Evolutionary conservation across 2,329 filamentous ascomycete genomes (phyloP).

Genomic region (Ophiostoma sp.): DNA sequence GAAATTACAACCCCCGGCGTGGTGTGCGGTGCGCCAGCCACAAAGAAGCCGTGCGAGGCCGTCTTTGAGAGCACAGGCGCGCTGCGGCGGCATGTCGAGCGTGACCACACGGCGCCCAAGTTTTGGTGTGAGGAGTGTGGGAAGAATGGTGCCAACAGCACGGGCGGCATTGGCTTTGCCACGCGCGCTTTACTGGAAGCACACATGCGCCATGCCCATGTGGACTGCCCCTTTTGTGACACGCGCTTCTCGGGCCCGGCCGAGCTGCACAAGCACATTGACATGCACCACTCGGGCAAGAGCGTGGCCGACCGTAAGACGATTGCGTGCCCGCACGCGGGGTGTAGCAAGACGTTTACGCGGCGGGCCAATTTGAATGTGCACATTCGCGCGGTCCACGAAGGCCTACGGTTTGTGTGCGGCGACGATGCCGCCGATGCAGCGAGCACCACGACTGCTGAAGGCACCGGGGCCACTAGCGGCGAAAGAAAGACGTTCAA

Average conservation of each 20-base stretch:
- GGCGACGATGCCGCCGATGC: conserved; percentile 56
- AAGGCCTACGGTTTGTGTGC: conserved; percentile 77
- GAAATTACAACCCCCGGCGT: conserved; percentile 13
- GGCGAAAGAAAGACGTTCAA: conserved; percentile 25
- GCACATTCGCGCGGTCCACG: conserved; percentile 75
- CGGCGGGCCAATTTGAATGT: conserved; percentile 79
- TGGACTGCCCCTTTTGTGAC: conserved; percentile 74
- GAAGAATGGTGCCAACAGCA: conserved; percentile 24
- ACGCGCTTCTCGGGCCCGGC: conserved; percentile 65
- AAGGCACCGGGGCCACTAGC: not conserved
- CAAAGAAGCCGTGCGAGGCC: conserved; percentile 52
- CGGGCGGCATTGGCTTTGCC: conserved; percentile 57
- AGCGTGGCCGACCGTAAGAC: conserved; percentile 64
- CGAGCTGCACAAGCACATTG: conserved; percentile 74
- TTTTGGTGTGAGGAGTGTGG: conserved; percentile 78
- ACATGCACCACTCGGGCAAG: conserved; percentile 69
- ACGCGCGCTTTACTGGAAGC: conserved; percentile 69
- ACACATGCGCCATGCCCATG: conserved; percentile 72
- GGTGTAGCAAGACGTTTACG: conserved; percentile 76
- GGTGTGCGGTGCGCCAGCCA: conserved; percentile 30
- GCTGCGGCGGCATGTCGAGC: conserved; percentile 69
- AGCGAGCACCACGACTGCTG: not conserved
- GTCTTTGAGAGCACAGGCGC: conserved; percentile 73
- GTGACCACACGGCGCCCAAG: conserved; percentile 66
- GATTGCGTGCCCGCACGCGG: conserved; percentile 64